Evolutionary conservation across 78 protist genomes (phyloP).

Genomic region (Diacronema lutheri): DNA sequence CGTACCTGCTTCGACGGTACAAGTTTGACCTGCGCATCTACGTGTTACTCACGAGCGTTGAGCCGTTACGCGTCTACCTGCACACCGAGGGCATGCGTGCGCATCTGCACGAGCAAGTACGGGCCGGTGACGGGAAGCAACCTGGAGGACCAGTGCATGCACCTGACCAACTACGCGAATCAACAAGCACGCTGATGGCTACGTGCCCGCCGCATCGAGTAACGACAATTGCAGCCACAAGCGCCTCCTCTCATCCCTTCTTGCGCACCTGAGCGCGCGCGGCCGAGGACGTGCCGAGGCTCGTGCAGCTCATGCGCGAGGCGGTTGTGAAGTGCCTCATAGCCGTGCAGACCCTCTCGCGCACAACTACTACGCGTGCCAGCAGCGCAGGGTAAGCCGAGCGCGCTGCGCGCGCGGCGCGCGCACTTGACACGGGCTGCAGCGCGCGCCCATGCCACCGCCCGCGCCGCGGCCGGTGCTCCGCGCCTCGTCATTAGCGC

Average conservation of each 20-base stretch:
- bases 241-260: conserved; percentile 6
- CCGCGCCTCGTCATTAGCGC: too few relatives aligned
- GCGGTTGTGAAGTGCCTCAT: conserved; percentile 28
- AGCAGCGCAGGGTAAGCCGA: neutral
- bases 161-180: conserved; percentile 69
- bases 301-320: conserved; percentile 31
- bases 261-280: neutral
- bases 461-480: too few relatives aligned
- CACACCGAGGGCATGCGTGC: conserved; percentile 50
- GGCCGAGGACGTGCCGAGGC: conserved; percentile 15
- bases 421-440: too few relatives aligned
- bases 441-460: too few relatives aligned
- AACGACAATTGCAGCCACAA: conserved; percentile 24
- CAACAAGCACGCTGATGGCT: conserved; percentile 27
- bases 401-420: too few relatives aligned
- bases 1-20: conserved; percentile 42
- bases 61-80: conserved; percentile 46
- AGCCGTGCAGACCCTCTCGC: conserved; percentile 2
- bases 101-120: conserved; percentile 56
- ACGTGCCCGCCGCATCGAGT: neutral
- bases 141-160: conserved; percentile 24
- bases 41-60: conserved; percentile 34
- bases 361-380: conserved; percentile 16
- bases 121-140: neutral
- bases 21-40: conserved; percentile 66